phyloP scores from a whole-genome alignment of 768 basidiomycete species.

The Kwoniella dejecticola region DNA sequence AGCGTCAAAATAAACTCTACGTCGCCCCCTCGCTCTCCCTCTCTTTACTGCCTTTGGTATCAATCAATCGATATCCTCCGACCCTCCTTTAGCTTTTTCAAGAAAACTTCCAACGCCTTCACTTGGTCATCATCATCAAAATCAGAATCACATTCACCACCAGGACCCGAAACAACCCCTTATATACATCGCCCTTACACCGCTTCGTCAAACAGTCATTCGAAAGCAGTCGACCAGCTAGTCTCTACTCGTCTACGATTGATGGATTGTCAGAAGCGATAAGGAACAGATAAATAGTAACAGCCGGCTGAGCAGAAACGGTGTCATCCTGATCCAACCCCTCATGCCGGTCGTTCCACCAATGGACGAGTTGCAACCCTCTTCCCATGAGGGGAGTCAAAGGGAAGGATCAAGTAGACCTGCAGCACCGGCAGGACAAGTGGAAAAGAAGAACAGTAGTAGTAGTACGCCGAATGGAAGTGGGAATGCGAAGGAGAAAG shows the following conservation, averaged over 20 bases:
- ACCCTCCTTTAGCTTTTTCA: too few relatives aligned
- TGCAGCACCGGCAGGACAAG: conserved; percentile 17
- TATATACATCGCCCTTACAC: not conserved
- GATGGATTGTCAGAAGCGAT: too few relatives aligned
- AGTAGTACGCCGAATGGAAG: not conserved
- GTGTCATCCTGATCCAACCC: not conserved
- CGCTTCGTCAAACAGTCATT: not conserved
- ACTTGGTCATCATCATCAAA: not conserved
- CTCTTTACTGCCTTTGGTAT: too few relatives aligned
- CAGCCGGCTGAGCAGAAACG: too few relatives aligned
- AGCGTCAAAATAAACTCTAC: too few relatives aligned
- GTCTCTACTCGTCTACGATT: too few relatives aligned
- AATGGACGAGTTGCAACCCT: conserved; percentile 9
- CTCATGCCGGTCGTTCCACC: conserved; percentile 17
- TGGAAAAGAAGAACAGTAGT: conserved; percentile 14
- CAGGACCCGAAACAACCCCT: not conserved
- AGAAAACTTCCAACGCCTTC: not conserved
- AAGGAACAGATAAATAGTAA: too few relatives aligned
- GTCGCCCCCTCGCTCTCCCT: too few relatives aligned
- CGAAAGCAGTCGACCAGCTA: too few relatives aligned
- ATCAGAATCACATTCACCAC: not conserved
- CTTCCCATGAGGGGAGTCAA: conserved; percentile 7
- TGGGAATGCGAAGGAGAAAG: conserved; percentile 16
- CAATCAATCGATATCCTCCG: too few relatives aligned
- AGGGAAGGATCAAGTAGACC: conserved; percentile 8